Base-by-base conservation (phyloP, 1,139 yeast genomes). In the Hemisphaericaspora lyxosophila region DNA sequence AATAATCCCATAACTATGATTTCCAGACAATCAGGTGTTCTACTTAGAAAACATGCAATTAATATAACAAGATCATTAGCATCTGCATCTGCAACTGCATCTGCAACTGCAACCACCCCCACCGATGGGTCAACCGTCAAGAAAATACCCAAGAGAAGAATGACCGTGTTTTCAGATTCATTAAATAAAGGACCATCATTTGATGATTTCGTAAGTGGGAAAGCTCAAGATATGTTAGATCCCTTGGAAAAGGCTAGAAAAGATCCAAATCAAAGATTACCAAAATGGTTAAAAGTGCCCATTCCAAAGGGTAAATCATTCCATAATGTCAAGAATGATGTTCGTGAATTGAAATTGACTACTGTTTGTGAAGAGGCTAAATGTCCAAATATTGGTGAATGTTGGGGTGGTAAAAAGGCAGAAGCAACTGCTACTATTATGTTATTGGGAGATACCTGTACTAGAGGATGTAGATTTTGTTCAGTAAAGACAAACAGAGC, bases 381-480 rank as follows among this genome's bases (percentile, higher is more conserved):
- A 55, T 94, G 99, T 64, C 99, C 99, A 14, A 94, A 94, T 59
- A 94, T 94, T 44, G 97, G 97, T 36, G 99, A 94, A 61, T 94
- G 99, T 64, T 94, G 99, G 99, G 97, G 98, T 39, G 98, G 98
- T 24, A 81, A 84, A 54, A 89, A 89, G 61, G 76, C 90, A 5
- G 94, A 87, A 54, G 97, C 98, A n/a, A 94, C 99, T 4, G 98
- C 98, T 5, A 94, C 99, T 3, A 92, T 94, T 53, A 94, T 94
- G 99, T 72, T 94, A 47, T 75, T 94, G 75, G 99, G 99, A 44
- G 98, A 94, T 55, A 92, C 98, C 0, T 94, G 99, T 66, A 94
- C 99, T 4, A 75, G 99, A 62, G 99, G 98, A 9, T 94, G 99
- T 59, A 75, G 99, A 46, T 94, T 94, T 66, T 94, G 99, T 62